Base-by-base conservation (phyloP, 2,329 filamentous ascomycete genomes). In the Cordyceps militaris region DNA sequence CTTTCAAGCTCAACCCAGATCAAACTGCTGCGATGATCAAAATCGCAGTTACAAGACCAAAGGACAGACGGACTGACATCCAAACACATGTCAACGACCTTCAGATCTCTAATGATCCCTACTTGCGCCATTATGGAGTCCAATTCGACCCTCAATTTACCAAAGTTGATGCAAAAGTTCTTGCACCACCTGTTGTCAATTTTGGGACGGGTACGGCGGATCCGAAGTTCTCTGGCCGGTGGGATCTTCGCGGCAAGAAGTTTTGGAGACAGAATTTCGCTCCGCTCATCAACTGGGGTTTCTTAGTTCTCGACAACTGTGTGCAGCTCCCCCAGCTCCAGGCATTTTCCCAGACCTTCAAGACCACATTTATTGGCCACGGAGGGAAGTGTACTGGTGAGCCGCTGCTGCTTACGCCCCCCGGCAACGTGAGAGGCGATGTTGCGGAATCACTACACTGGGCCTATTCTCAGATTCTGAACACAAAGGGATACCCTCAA, bases 1-100 rank as follows among this genome's bases (percentile, higher is more conserved):
- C 76, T 0, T 86, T 76, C 72, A 88, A 88, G 70, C 69, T 88
- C 1, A 79, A 79, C 55, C 76, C 79, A 0, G 68, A 73, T 0
- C 79, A 96, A 73, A 97, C 93, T 0, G 76, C 86, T 0, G 74
- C 80, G 5, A 99, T 99, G 94, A 97, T 99, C 75, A 93, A 88
- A 70, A 91, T 93, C 65, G 92, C 93, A 0, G 93, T 96, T 4
- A 90, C 88, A 6, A 81, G 86, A 1, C 94, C 94, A 0, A 69
- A 70, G 0, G 69, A 84, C 30, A 88, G 94, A n/a, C 81, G 83
- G 63, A 64, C 69, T 0, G 83, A 88, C 21, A 91, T 97, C 63
- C 63, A 71, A 56, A 57, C 56, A 7, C 67, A 69, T 40, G 74
- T 84, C 50, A 69, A 80, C 3, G 88, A 88, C 16, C 81, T 96